Evolutionary conservation across 495 filamentous ascomycete genomes (phyloP), one percentile per base, ranked within the genome.

Genomic region (Aspergillus campestris): DNA sequence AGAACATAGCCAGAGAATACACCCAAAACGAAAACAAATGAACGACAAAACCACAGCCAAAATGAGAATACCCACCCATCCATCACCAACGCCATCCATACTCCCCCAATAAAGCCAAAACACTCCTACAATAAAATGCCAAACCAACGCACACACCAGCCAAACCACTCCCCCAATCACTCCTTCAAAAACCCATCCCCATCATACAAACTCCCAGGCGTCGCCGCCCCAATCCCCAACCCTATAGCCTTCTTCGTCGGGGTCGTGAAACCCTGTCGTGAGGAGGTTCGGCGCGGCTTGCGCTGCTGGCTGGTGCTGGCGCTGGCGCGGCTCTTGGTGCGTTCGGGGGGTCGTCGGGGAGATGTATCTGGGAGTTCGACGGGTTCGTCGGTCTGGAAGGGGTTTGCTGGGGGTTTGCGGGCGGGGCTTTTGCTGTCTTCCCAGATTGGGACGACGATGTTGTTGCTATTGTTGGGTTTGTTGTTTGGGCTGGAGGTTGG

Each of bases 131-230:
- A 1, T 4, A 24, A 24, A 24, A 1, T 24, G 2, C 6, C 35
- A n/a, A 36, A 52, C 14, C 9, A 50, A 43, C n/a, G n/a, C 35
- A 31, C 8, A 33, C n/a, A 36, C 15, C 18, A 30, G 13, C 14
- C 46, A 42, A 38, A 39, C 8, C 24, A 38, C 14, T 14, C 32
- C 13, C 30, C 31, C 13, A 18, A 43, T 47, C 53, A 69, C 50
- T 74, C 72, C 41, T 61, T 66, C 41, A 74, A 43, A 48, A 76
- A 74, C 8, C 72, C 72, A 41, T 73, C 66, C 8, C 64, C 60
- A 49, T 76, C 72, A 47, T 76, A 76, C 40, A 74, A 42, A 51
- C 72, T 74, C 11, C 52, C 69, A 24, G 71, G 69, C 2, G 69
- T 72, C 9, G 57, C 50, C 33, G 54, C 51, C 11, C 60, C 58